phyloP scores from a whole-genome alignment of 148 eudicot genomes.

The Chenopodium suecicum region DNA sequence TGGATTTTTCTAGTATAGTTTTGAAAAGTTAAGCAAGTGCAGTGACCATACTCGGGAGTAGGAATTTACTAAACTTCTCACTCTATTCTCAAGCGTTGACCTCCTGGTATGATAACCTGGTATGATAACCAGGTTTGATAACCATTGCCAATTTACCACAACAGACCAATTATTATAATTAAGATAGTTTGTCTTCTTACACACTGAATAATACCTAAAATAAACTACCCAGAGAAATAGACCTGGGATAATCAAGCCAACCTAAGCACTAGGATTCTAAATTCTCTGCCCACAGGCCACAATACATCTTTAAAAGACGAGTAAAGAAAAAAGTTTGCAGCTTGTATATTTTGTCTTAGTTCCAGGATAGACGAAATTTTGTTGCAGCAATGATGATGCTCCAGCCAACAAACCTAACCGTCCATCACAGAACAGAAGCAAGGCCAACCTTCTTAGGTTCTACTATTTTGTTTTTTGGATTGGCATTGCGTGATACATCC shows the following conservation, averaged over 20 bases:
- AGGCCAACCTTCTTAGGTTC: constrained; percentile 69
- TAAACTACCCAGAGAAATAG: not conserved
- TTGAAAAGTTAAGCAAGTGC: too few relatives aligned
- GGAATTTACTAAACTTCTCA: too few relatives aligned
- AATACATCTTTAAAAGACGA: not conserved
- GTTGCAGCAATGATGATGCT: not conserved
- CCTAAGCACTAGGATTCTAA: not conserved
- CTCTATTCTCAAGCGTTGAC: too few relatives aligned
- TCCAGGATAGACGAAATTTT: not conserved
- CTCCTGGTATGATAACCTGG: too few relatives aligned
- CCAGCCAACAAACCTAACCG: not conserved
- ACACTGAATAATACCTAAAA: too few relatives aligned
- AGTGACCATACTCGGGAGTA: too few relatives aligned
- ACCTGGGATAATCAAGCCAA: not conserved
- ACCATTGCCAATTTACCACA: too few relatives aligned
- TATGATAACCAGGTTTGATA: too few relatives aligned
- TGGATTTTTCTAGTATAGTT: too few relatives aligned
- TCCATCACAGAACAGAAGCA: constrained; percentile 35
- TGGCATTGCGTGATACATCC: constrained; percentile 61
- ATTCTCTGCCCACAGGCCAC: not conserved
- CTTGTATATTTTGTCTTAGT: not conserved
- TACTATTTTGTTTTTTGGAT: constrained; percentile 62
- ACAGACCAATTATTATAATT: too few relatives aligned
- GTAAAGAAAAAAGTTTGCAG: not conserved
- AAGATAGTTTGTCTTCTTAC: too few relatives aligned